Percentiles rank a stretch among this genome's conserved stretches.
Evolutionary conservation across 108 stramenopile genomes (phyloP).

Genomic region (Cyclostephanos tholiformis): DNA sequence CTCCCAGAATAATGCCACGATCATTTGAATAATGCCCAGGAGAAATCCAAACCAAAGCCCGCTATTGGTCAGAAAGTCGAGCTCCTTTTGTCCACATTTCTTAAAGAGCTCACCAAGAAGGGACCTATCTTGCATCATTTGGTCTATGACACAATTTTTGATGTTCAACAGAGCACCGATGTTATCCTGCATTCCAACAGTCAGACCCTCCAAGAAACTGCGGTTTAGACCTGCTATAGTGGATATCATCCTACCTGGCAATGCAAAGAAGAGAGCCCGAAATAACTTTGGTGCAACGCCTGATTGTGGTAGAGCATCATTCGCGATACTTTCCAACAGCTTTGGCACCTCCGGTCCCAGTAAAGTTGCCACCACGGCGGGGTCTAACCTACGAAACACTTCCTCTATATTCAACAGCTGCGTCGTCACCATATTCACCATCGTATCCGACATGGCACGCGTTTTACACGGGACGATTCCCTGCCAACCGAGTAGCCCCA

Average conservation of each 20-base stretch:
- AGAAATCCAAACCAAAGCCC: conserved; percentile 96
- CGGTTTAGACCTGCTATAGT: conserved; percentile 51
- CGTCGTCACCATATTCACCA: conserved; percentile 87
- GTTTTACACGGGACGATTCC: conserved; percentile 92
- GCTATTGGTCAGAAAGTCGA: conserved; percentile 85
- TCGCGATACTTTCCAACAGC: conserved; percentile 59
- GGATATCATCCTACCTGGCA: conserved; percentile 34
- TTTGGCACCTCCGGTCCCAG: conserved; percentile 76
- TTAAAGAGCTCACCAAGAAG: conserved; percentile 77
- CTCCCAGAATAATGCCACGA: conserved; percentile 90
- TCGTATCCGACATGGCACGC: conserved; percentile 73
- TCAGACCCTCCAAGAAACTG: conserved; percentile 56
- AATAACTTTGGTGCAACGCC: conserved; percentile 29
- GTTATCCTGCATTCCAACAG: conserved; percentile 71
- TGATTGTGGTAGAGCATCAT: conserved; percentile 51
- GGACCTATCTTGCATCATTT: conserved; percentile 83
- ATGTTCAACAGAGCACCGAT: conserved; percentile 72
- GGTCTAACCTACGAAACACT: conserved; percentile 79
- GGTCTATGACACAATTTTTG: conserved; percentile 83
- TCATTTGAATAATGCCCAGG: conserved; percentile 92
- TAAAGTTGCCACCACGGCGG: conserved; percentile 57
- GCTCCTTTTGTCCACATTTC: conserved; percentile 80
- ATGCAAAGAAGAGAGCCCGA: conserved; percentile 39
- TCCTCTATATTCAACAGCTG: conserved; percentile 80
- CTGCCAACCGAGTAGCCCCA: conserved; percentile 87